Evolutionary conservation across 2,329 filamentous ascomycete species (phyloP).

Genomic region (Sporothrix schenckii): DNA sequence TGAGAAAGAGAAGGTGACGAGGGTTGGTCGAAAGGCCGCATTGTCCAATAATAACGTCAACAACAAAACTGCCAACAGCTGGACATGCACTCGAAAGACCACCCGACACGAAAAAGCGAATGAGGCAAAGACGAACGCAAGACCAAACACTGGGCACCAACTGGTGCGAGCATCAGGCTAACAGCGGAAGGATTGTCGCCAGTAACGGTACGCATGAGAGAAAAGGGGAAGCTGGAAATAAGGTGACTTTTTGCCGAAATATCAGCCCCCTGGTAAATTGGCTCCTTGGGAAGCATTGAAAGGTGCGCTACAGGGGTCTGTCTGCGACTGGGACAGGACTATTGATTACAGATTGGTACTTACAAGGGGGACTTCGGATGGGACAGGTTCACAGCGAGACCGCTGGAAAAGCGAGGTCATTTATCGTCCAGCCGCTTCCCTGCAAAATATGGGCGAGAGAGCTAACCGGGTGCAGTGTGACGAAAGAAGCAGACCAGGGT

Average conservation of each 20-base stretch:
- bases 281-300: not conserved
- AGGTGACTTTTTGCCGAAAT: not conserved
- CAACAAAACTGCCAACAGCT: constrained; percentile 16
- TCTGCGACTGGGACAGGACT: constrained; percentile 20
- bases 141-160: constrained; percentile 14
- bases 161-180: constrained; percentile 16
- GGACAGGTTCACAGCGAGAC: not conserved
- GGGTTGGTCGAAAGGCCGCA: not conserved
- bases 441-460: constrained; percentile 9
- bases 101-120: constrained; percentile 8
- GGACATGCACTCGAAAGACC: constrained; percentile 4
- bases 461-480: constrained; percentile 15
- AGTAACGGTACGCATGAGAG: constrained; percentile 22
- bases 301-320: constrained; percentile 28
- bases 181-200: constrained; percentile 3
- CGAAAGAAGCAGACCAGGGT: constrained; percentile 4
- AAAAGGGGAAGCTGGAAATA: constrained; percentile 3
- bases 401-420: not conserved
- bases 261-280: no score
- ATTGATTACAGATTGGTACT: constrained; percentile 14
- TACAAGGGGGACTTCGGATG: constrained; percentile 22
- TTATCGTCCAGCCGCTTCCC: not conserved
- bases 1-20: not conserved
- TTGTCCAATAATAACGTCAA: constrained; percentile 27
- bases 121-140: not conserved